phyloP scores from a whole-genome alignment of 768 basidiomycete genomes.

The Pilatotrama ljubarskyi region DNA sequence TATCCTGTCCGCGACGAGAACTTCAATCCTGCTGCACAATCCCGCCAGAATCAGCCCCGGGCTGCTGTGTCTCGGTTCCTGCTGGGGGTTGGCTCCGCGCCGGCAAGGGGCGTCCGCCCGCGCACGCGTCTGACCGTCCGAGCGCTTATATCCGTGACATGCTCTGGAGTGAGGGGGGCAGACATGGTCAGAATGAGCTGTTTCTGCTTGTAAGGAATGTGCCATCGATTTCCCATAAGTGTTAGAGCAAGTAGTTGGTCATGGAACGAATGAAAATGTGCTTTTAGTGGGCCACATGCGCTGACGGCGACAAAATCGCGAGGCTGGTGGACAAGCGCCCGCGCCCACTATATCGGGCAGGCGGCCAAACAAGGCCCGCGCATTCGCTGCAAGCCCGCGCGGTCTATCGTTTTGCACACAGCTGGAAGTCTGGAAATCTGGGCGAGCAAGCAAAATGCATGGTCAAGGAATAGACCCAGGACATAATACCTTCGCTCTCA shows the following conservation, averaged over 20 bases:
- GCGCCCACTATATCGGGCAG: background rate
- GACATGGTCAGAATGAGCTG: background rate
- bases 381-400: background rate
- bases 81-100: background rate
- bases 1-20: too few species aligned
- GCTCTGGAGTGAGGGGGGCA: background rate
- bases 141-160: conserved; percentile 1
- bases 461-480: background rate
- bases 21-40: too few species aligned
- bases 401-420: background rate
- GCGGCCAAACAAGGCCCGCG: background rate
- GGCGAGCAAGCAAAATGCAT: background rate
- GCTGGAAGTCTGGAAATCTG: background rate
- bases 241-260: background rate
- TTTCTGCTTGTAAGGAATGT: conserved; percentile 6
- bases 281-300: background rate
- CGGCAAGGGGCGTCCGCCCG: background rate
- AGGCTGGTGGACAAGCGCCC: background rate
- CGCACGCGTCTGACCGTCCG: conserved; percentile 1
- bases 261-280: background rate
- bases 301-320: background rate
- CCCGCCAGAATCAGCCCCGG: too few species aligned
- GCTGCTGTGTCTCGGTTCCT: too few species aligned
- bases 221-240: background rate
- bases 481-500: background rate